These are phyloP conservation scores for Babesia bovis DNA, from an alignment of 169 alveolate genomes.

Conservation along the genomic window DNA sequence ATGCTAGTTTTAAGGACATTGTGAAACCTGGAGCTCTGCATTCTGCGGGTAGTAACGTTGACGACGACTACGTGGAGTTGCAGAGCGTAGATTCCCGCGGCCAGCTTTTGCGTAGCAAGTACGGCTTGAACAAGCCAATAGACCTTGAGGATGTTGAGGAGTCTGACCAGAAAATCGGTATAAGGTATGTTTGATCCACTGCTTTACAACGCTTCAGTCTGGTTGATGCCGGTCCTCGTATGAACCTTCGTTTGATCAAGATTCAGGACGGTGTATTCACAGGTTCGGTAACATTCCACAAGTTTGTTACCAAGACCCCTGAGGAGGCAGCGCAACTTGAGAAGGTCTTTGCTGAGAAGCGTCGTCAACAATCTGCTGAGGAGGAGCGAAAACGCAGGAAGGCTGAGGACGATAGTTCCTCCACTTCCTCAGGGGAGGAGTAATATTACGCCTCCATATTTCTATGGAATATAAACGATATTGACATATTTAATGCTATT, in stretches of 20 bases:
- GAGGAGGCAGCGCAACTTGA: constrained; percentile 65
- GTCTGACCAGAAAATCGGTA: constrained; percentile 24
- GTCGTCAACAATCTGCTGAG: constrained; percentile 41
- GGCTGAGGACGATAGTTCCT: not conserved
- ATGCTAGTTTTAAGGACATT: constrained; percentile 34
- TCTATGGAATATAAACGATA: too few species aligned
- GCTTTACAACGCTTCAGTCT: constrained; percentile 20
- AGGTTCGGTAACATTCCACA: constrained; percentile 73
- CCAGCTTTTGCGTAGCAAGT: constrained; percentile 32
- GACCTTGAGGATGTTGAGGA: constrained; percentile 27
- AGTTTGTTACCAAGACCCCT: constrained; percentile 62
- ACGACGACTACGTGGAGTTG: constrained; percentile 48
- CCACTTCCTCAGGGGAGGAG: too few species aligned
- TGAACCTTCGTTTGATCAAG: constrained; percentile 63
- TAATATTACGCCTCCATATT: too few species aligned
- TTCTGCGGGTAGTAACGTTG: not conserved
- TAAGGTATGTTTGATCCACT: constrained; percentile 18
- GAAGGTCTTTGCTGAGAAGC: constrained; percentile 47
- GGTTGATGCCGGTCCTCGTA: constrained; percentile 73
- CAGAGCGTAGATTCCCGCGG: constrained; percentile 37
- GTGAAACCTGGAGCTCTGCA: not conserved
- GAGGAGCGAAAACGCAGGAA: constrained; percentile 15
- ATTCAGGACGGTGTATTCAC: constrained; percentile 69
- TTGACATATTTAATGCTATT: too few species aligned
- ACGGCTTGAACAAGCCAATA: constrained; percentile 16